A percentile compares a stretch with the other conserved stretches of the same genome.
These are phyloP conservation scores for Eutrema heterophyllum DNA, from an alignment of 345 rosid species.

Conservation along the genomic window DNA sequence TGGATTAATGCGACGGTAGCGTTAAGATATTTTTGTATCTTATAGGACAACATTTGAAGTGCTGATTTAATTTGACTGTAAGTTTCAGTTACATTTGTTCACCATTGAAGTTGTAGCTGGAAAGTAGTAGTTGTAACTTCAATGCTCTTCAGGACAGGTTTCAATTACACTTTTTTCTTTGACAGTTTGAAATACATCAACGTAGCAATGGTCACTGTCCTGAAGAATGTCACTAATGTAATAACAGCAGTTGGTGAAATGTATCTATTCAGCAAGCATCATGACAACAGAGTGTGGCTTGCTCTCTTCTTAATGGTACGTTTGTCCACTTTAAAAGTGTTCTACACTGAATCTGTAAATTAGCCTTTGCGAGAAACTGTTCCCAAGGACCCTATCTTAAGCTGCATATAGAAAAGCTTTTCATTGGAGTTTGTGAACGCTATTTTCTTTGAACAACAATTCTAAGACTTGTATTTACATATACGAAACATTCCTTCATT, in stretches of 20 bases:
- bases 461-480: too few relatives aligned
- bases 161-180: neutral
- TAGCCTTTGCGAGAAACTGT: neutral
- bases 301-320: constrained; percentile 96
- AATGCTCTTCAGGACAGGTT: too few relatives aligned
- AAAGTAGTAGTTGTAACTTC: too few relatives aligned
- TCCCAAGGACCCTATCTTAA: neutral
- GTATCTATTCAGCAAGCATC: constrained; percentile 89
- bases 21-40: neutral
- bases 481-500: too few relatives aligned
- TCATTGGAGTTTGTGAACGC: neutral
- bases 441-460: neutral
- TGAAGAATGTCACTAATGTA: constrained; percentile 97
- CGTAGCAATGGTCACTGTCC: constrained; percentile 98
- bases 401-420: neutral
- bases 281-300: constrained; percentile 90
- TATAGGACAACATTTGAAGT: neutral
- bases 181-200: constrained; percentile 92
- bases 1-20: neutral
- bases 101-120: too few relatives aligned
- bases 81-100: neutral
- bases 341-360: neutral
- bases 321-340: neutral
- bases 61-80: neutral
- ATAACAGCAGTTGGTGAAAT: constrained; percentile 96